Base-by-base conservation (phyloP, 2,329 filamentous ascomycete species). In the Fusarium caatingaense region DNA sequence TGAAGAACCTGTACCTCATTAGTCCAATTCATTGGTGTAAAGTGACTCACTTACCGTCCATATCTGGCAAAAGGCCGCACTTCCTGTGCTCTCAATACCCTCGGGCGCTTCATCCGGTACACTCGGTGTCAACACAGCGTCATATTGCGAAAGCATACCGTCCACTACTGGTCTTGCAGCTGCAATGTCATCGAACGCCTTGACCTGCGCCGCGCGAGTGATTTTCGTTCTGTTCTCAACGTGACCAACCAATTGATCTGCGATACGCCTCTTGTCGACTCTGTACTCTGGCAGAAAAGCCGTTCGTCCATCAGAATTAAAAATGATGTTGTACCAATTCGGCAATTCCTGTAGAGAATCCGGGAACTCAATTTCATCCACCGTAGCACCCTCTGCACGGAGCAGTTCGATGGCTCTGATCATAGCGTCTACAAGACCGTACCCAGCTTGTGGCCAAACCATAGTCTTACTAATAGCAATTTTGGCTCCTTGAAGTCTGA, bases 41-140 rank as follows among this genome's bases (percentile, higher is more conserved):
- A 3, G 3, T 13, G 13, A 30, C 4, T 15, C 6, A 54, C 81
- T 76, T 56, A 85, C 83, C 23, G 85, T 87, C 85, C 84, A 87
- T 0, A 83, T 81, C 18, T 71, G 67, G 64, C 85, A 85, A 53
- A 87, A 87, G 0, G 74, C 81, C 10, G 85, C 80, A 65, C 80
- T 84, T 0, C 88, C 88, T 0, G 87, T 90, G 46, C 77, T 82
- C 7, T 81, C 79, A 1, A 68, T 50, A 0, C 87, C 88, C 0
- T 82, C 47, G 0, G 88, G 87, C 0, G 88, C 88, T 68, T 88
- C 88, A 61, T 89, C 88, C 0, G 83, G 74, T 0, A 84, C 86
- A 62, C 86, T 88, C 0, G 88, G 88, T 1, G 83, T 85, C n/a
- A 91, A 62, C 0, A 90, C 80, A 0, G 84, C 86, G 21, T 82